Percentiles rank a stretch among this genome's conserved stretches.
These are phyloP conservation scores for Histomonas meleagridis DNA, from an alignment of 208 protist species.

Conservation along the genomic window DNA sequence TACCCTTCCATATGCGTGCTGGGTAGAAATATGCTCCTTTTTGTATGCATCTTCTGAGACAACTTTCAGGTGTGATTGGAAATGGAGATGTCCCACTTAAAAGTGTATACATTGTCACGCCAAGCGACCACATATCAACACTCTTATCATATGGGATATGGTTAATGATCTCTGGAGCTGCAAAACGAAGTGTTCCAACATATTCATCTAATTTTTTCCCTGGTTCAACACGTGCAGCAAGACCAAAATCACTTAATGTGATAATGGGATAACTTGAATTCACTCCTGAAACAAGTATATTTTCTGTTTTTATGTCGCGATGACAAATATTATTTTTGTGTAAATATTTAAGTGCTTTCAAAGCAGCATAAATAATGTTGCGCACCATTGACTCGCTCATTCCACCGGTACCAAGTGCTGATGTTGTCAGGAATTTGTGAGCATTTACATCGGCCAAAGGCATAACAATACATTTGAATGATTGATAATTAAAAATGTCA, in stretches of 20 bases:
- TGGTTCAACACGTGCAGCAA: background rate
- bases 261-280: background rate
- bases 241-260: background rate
- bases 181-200: background rate
- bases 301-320: conserved; percentile 20
- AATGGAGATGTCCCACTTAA: conserved; percentile 3
- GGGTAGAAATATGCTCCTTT: background rate
- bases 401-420: background rate
- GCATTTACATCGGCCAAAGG: background rate
- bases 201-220: background rate
- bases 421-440: too few species aligned
- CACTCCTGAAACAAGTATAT: background rate
- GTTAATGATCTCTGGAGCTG: background rate
- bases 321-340: background rate
- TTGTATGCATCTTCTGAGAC: background rate
- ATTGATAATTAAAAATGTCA: background rate
- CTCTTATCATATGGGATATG: background rate
- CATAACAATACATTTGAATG: background rate
- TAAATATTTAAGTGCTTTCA: background rate
- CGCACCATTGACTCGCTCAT: background rate
- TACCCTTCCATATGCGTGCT: background rate
- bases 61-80: background rate
- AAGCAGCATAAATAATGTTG: background rate
- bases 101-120: background rate
- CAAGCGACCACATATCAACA: background rate